phyloP scores from a whole-genome alignment of 306 rosid genomes.

The Calophaca sinica region DNA sequence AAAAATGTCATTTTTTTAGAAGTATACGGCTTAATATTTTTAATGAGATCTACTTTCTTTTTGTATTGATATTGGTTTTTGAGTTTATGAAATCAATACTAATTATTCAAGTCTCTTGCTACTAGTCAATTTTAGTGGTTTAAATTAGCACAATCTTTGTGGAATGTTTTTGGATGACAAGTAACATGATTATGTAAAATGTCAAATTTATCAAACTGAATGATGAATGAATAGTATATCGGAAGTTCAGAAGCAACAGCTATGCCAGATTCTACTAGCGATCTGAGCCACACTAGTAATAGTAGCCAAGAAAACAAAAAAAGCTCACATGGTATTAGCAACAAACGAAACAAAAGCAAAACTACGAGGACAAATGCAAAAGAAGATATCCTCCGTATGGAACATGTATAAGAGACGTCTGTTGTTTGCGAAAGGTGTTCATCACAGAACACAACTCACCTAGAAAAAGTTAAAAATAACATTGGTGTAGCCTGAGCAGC shows the following conservation, averaged over 20 bases:
- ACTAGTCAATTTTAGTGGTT: not conserved
- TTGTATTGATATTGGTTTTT: not conserved
- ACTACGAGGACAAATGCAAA: not conserved
- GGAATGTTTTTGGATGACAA: not conserved
- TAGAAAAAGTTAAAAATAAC: too few relatives aligned
- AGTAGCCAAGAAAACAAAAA: too few relatives aligned
- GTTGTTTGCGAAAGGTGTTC: too few relatives aligned
- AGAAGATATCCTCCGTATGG: not conserved
- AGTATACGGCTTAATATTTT: not conserved
- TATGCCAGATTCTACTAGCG: not conserved
- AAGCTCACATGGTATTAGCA: not conserved
- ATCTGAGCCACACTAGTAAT: not conserved
- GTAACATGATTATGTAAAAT: too few relatives aligned
- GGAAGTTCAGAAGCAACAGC: not conserved
- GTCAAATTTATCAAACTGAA: too few relatives aligned
- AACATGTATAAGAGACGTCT: not conserved
- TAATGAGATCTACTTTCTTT: not conserved
- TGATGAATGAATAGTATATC: too few relatives aligned
- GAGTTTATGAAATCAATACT: not conserved
- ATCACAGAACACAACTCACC: too few relatives aligned
- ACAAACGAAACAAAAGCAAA: not conserved
- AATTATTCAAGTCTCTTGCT: not conserved
- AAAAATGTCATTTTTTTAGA: too few relatives aligned
- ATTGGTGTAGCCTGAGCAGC: too few relatives aligned
- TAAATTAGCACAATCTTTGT: not conserved